Evolutionary conservation across 2,329 filamentous ascomycete species (phyloP), one percentile per base, ranked within the genome.

Genomic region (Xylaria sp.): DNA sequence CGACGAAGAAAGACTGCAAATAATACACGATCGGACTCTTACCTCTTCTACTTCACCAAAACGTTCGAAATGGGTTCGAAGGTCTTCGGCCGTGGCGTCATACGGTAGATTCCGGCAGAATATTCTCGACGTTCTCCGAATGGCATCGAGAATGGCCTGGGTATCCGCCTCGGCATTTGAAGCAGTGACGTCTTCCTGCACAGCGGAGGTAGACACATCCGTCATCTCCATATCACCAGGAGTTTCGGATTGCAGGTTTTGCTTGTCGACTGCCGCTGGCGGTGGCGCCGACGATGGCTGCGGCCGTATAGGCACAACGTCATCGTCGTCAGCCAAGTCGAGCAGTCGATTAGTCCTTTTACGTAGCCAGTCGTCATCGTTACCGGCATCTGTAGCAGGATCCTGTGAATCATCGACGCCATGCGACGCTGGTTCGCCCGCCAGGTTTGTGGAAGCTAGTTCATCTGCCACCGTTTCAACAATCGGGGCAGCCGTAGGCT

Each of bases 91-190:
- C 0, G 84, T 89, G 16, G 87, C 84, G 62, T 84, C 85, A 72
- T 94, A 99, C 10, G 92, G 84, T 49, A 99, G 79, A 71, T 99
- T 99, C 55, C 94, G 84, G 30, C 97, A 79, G 73, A 97, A 99
- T 1, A 99, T 78, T 63, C 94, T 85, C 61, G 86, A 86, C 52
- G 88, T 95, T 58, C 84, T 80, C 58, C 82, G 83, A 61, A 96
- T 88, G 54, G 83, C 80, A 53, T 87, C 82, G 55, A 87, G 74
- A 60, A 73, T 71, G 19, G 62, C 56, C 54, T 47, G 23, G 46
- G 55, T 23, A 18, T 52, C 49, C 11, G 58, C 44, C 7, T 76
- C 71, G 7, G 78, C 73, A 44, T 78, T 75, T 2, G 74, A 73
- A 23, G 70, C 72, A 55, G 71, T 69, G 8, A 49, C 59, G 34